Evolutionary conservation across 1,284 basidiomycete species (phyloP).

Genomic region (Naganishia sp.): DNA sequence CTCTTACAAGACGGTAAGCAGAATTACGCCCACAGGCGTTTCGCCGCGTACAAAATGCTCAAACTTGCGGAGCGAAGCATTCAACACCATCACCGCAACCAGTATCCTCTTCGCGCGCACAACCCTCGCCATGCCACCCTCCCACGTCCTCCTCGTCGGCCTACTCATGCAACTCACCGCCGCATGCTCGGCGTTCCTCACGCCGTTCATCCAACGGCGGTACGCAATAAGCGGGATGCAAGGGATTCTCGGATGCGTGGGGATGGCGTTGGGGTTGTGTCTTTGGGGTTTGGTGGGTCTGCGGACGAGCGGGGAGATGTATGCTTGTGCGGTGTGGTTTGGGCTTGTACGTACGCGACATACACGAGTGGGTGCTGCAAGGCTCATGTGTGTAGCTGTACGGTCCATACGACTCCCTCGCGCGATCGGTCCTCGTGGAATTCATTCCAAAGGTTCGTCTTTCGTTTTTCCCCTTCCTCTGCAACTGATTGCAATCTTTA

Average conservation of each 20-base stretch:
- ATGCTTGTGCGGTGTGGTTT: constrained; percentile 74
- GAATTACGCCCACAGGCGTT: neutral
- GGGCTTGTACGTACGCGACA: constrained; percentile 56
- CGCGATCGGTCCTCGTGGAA: constrained; percentile 52
- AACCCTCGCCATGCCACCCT: constrained; percentile 53
- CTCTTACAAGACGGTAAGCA: constrained; percentile 77
- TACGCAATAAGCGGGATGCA: constrained; percentile 67
- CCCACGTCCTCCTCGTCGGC: constrained; percentile 54
- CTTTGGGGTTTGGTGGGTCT: constrained; percentile 81
- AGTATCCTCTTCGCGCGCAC: constrained; percentile 52
- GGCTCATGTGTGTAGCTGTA: constrained; percentile 41
- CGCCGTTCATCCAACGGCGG: constrained; percentile 48
- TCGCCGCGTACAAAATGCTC: too few species aligned
- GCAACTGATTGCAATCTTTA: neutral
- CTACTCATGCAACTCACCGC: constrained; percentile 52
- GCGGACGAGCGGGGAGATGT: constrained; percentile 80
- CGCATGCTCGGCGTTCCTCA: constrained; percentile 49
- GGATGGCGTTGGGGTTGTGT: constrained; percentile 69
- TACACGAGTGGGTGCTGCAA: constrained; percentile 63
- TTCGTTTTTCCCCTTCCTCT: neutral
- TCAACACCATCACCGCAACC: constrained; percentile 51
- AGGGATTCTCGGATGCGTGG: constrained; percentile 67
- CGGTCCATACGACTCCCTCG: constrained; percentile 52
- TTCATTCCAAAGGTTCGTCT: constrained; percentile 48
- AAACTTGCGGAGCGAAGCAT: constrained; percentile 37